Evolutionary conservation across 2,329 filamentous ascomycete species (phyloP).

Genomic region (Ophiosphaerella herpotricha): DNA sequence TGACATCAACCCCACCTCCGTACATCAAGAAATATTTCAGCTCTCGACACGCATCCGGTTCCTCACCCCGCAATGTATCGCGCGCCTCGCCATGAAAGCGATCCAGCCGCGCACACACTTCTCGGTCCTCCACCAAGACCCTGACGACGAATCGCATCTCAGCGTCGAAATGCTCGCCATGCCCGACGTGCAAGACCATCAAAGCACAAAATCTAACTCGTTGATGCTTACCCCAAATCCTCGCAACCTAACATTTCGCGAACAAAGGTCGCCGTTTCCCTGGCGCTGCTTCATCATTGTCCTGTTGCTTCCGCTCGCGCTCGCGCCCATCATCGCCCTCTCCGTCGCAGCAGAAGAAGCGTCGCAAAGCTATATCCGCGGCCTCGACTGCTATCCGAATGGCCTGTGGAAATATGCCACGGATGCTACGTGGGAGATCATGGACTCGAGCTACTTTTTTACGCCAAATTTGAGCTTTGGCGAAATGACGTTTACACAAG

Average conservation of each 20-base stretch:
- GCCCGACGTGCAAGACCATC: neutral
- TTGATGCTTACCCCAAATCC: neutral
- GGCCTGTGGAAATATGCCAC: conserved; percentile 34
- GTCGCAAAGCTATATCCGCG: conserved; percentile 31
- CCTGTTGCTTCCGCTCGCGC: conserved; percentile 24
- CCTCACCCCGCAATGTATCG: conserved; percentile 1
- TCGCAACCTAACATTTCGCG: conserved; percentile 4
- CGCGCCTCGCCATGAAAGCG: neutral
- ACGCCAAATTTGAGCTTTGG: conserved; percentile 40
- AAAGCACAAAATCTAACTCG: neutral
- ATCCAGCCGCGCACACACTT: conserved; percentile 5
- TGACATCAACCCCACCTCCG: neutral
- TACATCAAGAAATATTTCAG: neutral
- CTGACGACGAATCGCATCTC: conserved; percentile 6
- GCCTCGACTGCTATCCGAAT: conserved; percentile 39
- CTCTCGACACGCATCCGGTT: neutral
- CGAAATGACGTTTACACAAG: conserved; percentile 40
- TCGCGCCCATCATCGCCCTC: conserved; percentile 32
- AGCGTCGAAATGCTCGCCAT: conserved; percentile 14
- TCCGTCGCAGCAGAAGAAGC: conserved; percentile 32
- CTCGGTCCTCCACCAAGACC: conserved; percentile 4
- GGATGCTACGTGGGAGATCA: conserved; percentile 40
- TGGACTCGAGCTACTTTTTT: conserved; percentile 42
- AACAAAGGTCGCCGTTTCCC: conserved; percentile 23
- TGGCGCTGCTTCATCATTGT: conserved; percentile 26